Base-by-base conservation (phyloP, 1,284 basidiomycete genomes). In the Taiwanofungus camphoratus region DNA sequence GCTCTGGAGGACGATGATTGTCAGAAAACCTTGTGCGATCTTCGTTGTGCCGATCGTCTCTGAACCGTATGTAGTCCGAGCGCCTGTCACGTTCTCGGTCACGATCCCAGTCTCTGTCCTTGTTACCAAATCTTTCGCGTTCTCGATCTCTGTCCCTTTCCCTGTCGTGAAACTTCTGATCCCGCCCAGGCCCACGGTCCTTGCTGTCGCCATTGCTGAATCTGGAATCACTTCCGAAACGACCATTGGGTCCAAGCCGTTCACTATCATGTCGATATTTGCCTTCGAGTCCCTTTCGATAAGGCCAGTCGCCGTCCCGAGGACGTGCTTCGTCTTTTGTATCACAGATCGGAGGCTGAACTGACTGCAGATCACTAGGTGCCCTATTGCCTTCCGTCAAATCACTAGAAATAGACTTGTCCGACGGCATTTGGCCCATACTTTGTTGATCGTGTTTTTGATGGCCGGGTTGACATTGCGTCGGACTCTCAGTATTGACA, bases 31-130 rank as follows among this genome's bases (percentile, higher is more conserved):
- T 54, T 32, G 48, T 37, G 35, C 58, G 53, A 39, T 62, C 59
- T 35, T 59, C 53, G 36, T 29, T 47, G 18, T 59, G 55, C 31
- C 54, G 44, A 30, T 62, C 57, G 37, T 56, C 52, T 16, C 57
- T 44, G 45, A 51, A 41, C 36, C 56, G 47, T 21, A 32, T 45
- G 39, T 52, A 47, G 29, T 59, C 56, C n/a, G 50, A 51, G 15
- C 54, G 53, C 30, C 59, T 42, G 37, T 58, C 59, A 19, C 58
- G 48, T 22, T 59, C 55, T n/a, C 49, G 43, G 24, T 59, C 55
- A n/a, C 49, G 45, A 8, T 56, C 57, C 31, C 55, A 42, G 24
- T 60, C 55, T 29, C 48, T 46, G 9, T 57, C 51, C 20, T 49
- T 46, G 16, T 54, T 54, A 12, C 50, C 39, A 9, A 61, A 59